Evolutionary conservation across 345 rosid species (phyloP).

Genomic region (Arabis alpina): DNA sequence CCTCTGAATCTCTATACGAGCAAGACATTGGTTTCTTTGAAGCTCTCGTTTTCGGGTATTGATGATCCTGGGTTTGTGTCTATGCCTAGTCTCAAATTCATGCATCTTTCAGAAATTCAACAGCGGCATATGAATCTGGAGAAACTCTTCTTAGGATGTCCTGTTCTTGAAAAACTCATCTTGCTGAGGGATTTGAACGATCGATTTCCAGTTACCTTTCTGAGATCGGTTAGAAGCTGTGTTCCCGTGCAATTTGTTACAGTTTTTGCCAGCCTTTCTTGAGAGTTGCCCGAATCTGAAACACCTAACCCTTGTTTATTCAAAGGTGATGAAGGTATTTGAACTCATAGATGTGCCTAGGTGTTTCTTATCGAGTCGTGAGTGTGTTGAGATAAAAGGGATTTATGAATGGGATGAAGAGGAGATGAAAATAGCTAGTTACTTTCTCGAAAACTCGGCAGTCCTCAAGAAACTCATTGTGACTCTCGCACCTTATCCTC

Average conservation of each 20-base stretch:
- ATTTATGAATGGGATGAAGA: background rate
- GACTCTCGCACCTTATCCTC: background rate
- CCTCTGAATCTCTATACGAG: constrained; percentile 8
- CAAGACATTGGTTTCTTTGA: constrained; percentile 10
- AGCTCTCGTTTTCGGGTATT: background rate
- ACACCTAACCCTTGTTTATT: constrained; percentile 18
- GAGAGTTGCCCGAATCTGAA: constrained; percentile 34
- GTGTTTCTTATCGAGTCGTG: constrained; percentile 21
- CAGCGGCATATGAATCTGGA: background rate
- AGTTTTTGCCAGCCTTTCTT: constrained; percentile 13
- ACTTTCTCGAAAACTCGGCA: constrained; percentile 38
- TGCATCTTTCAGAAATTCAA: background rate
- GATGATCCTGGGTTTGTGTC: background rate
- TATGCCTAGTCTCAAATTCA: constrained; percentile 3
- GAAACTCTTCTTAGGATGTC: constrained; percentile 16
- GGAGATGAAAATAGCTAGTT: constrained; percentile 14
- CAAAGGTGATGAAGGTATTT: background rate
- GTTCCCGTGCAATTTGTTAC: background rate
- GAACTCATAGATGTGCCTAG: background rate
- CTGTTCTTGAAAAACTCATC: constrained; percentile 23
- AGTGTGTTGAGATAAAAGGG: constrained; percentile 16
- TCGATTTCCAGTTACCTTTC: background rate
- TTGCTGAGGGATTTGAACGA: background rate
- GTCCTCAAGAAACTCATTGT: constrained; percentile 7
- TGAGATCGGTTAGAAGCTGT: constrained; percentile 15